These are phyloP conservation scores for Alternaria tenuissima DNA, from an alignment of 2,329 filamentous ascomycete genomes.

Conservation along the genomic window DNA sequence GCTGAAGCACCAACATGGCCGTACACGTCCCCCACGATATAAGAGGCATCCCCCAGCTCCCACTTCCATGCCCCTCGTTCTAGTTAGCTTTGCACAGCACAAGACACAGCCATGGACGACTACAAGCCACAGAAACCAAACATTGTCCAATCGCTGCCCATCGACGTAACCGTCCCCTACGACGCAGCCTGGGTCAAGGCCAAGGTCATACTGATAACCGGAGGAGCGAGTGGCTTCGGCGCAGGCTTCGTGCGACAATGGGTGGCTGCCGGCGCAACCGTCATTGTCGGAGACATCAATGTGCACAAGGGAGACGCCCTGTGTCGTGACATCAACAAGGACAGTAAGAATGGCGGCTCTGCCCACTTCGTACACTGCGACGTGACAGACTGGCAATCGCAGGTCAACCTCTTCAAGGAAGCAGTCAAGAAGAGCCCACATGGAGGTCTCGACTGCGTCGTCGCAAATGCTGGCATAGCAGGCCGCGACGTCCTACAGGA, in stretches of 20 bases:
- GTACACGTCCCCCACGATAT: background rate
- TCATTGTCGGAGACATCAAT: constrained; percentile 71
- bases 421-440: constrained; percentile 63
- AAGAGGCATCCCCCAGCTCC: background rate
- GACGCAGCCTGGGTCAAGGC: constrained; percentile 48
- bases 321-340: constrained; percentile 60
- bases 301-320: constrained; percentile 62
- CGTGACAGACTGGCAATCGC: constrained; percentile 70
- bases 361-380: constrained; percentile 69
- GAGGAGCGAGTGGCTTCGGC: constrained; percentile 52
- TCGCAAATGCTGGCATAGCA: constrained; percentile 72
- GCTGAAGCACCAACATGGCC: background rate
- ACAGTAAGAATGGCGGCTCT: constrained; percentile 50
- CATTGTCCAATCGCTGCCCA: constrained; percentile 49
- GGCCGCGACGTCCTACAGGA: constrained; percentile 57
- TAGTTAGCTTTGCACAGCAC: background rate
- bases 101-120: constrained; percentile 28
- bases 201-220: constrained; percentile 51
- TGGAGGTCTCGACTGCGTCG: constrained; percentile 67
- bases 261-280: constrained; percentile 58
- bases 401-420: constrained; percentile 69
- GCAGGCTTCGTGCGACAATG: constrained; percentile 50
- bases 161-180: constrained; percentile 48
- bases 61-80: no score
- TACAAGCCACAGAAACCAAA: constrained; percentile 29